Base-by-base conservation (phyloP, 1,139 yeast genomes). In the Debaryomycetaceae sp. region DNA sequence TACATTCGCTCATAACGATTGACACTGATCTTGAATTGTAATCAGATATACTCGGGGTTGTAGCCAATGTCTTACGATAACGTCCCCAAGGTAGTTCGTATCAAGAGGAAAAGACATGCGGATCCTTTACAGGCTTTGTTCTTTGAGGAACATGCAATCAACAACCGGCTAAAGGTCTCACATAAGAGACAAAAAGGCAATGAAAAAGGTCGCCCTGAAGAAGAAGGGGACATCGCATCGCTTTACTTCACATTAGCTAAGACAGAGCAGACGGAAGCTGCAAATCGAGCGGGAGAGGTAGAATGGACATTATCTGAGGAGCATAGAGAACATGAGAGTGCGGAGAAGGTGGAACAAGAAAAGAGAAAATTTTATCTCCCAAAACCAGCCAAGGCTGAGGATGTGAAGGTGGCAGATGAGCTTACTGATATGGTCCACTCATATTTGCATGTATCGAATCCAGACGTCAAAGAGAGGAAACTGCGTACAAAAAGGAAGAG, bases 71-170 rank as follows among this genome's bases (percentile, higher is more conserved):
- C 36, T 33, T 37, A 40, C 34, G 39, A 45, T 37, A 50, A 60
- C 34, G 76, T 74, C 7, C 91, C 90, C 2, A 74, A 75, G 46
- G 72, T 86, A 17, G 81, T 90, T 42, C 75, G 97, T 48, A 85
- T 91, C 62, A 91, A 91, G 65, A 76, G 98, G 50, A 84, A 86
- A 59, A 75, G 96, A 49, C 83, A 82, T 45, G 95, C 88, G 57
- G 96, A 87, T 52, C 96, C 97, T 1, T 73, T 91, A 23, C 89
- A 87, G 54, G 96, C 97, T 0, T 72, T 91, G 52, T 69, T 75
- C 45, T 54, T 72, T 43, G 73, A 70, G 55, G 69, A 68, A 56
- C 63, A 59, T 2, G 11, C 49, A 65, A 5, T 62, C 63, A 43
- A 20, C 46, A 44, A 27, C 40, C 38, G 55, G 57, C 29, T 42